phyloP scores from a whole-genome alignment of 768 basidiomycete genomes.

The Amanita jacksonii region DNA sequence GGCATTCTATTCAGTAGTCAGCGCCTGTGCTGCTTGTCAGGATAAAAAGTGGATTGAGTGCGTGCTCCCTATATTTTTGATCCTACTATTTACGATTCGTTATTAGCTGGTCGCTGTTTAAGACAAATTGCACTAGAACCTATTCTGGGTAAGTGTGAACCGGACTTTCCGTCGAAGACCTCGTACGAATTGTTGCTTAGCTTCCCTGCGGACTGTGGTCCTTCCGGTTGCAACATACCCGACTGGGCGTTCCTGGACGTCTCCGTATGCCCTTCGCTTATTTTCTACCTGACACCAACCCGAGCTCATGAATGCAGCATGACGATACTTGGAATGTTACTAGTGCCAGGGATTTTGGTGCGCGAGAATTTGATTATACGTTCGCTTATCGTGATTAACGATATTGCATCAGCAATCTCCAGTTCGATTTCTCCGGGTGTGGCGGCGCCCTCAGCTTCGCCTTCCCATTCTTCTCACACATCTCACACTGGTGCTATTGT shows the following conservation, averaged over 20 bases:
- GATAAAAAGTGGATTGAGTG: slow-evolving; percentile 20
- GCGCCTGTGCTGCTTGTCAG: slow-evolving; percentile 44
- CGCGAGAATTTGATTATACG: too few species aligned
- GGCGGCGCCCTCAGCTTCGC: too few species aligned
- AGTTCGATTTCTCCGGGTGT: too few species aligned
- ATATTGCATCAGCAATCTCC: too few species aligned
- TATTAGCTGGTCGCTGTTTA: not conserved
- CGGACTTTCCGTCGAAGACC: not conserved
- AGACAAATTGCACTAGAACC: not conserved
- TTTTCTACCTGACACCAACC: not conserved
- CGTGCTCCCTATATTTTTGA: not conserved
- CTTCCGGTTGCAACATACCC: too few species aligned
- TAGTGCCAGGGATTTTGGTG: not conserved
- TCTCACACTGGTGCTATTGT: too few species aligned
- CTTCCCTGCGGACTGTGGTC: slow-evolving; percentile 20
- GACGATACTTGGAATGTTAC: not conserved
- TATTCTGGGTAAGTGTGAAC: not conserved
- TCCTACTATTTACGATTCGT: not conserved
- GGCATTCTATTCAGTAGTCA: slow-evolving; percentile 41
- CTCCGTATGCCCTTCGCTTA: not conserved
- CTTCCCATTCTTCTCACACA: too few species aligned
- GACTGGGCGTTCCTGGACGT: slow-evolving; percentile 43
- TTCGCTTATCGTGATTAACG: too few species aligned
- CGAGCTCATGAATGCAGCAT: not conserved
- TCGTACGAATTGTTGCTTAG: not conserved